Base-by-base conservation (phyloP, 768 basidiomycete species). In the Pholiota molesta region DNA sequence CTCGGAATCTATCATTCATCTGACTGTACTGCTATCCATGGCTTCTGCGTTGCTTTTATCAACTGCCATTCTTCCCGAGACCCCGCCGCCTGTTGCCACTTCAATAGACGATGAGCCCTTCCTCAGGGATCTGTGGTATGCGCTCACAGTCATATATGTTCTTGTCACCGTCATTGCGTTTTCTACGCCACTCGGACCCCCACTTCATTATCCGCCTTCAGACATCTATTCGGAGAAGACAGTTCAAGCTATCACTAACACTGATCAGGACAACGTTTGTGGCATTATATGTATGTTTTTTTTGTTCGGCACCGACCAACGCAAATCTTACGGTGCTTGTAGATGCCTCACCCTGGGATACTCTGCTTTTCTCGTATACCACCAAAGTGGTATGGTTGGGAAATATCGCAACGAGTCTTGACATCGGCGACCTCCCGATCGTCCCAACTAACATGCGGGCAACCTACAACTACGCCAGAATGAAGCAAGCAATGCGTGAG, bases 361-460 rank as follows among this genome's bases (percentile, higher is more conserved):
- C 78, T 55, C 74, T 97, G 5, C 75, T 95, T n/a, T 97, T 97
- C 74, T 87, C 87, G 16, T 95, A 94, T 72, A 93, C 91, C 39
- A 95, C 94, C 0, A 88, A 90, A 62, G 92, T 97, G 14, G 86
- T 96, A 59, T 87, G 88, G 84, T 86, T 95, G 44, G 95, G 94
- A 2, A 86, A 93, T 74, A 80, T 79, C 2, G 80, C 89, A 1
- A 81, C 84, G 59, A 89, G 84, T 61, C 82, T 97, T 51, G 92
- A 97, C 66, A 92, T 94, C 21, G 93, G 88, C 62, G 94, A 97
- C 71, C 78, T 97, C 31, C 95, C 95, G 5, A 87, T 96, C 57
- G 83, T 95, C 9, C 85, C 91, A 0, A 85, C 81, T 0, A 73
- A 83, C 66, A 88, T 94, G 86, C 91, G 95, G 31, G 79, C 83